These are phyloP conservation scores for Sporothrix schenckii DNA, from an alignment of 2,329 filamentous ascomycete species.

Conservation along the genomic window DNA sequence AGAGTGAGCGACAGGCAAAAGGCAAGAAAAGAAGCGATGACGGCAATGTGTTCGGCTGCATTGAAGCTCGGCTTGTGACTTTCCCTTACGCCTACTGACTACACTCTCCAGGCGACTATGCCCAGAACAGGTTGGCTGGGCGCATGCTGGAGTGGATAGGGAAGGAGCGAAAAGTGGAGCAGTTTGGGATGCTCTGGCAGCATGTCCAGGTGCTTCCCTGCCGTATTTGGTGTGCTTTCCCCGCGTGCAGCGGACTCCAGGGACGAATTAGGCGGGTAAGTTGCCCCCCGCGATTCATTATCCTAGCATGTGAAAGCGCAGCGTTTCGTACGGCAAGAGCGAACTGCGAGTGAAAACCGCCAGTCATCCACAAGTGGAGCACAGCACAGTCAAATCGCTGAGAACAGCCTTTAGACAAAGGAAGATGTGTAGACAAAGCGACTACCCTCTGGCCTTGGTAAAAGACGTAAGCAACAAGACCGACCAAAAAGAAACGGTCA, in stretches of 20 bases:
- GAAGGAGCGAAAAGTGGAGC: slow-evolving; percentile 14
- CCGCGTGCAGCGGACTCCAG: slow-evolving; percentile 23
- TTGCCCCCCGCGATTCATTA: slow-evolving; percentile 25
- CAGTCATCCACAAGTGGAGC: slow-evolving; percentile 16
- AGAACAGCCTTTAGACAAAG: not conserved
- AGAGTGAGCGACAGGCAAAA: slow-evolving; percentile 12
- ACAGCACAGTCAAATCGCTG: not conserved
- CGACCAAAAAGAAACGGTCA: not conserved
- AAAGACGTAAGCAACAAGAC: not conserved
- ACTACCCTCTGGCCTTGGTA: not conserved
- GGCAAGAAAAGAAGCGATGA: slow-evolving; percentile 27
- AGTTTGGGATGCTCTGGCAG: not conserved
- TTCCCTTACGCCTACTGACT: not conserved
- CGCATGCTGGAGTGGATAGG: not conserved
- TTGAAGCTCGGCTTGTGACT: slow-evolving; percentile 33
- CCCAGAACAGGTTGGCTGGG: slow-evolving; percentile 21
- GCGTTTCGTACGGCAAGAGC: not conserved
- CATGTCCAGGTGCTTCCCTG: slow-evolving; percentile 11
- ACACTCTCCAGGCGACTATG: slow-evolving; percentile 13
- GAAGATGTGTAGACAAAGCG: not conserved
- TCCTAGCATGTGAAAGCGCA: slow-evolving; percentile 24
- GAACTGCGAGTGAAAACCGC: slow-evolving; percentile 7
- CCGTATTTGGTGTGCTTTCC: slow-evolving; percentile 17
- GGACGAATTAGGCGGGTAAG: slow-evolving; percentile 14
- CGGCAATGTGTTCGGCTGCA: slow-evolving; percentile 28